Base-by-base conservation (phyloP, 441 rosid genomes). In the Aquilaria agallochum region DNA sequence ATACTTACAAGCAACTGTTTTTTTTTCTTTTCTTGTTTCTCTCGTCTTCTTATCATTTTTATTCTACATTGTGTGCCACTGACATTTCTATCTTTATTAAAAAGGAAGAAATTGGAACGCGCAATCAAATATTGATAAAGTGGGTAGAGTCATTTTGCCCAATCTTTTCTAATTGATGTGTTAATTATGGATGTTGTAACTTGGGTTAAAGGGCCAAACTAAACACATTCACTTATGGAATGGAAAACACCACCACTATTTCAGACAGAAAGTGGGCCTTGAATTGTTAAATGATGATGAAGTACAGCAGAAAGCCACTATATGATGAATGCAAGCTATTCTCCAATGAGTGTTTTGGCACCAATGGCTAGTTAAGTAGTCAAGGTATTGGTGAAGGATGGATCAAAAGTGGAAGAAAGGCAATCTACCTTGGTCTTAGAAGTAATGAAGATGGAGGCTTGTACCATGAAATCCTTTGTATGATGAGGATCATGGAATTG, bases 371-470 rank as follows among this genome's bases (percentile, higher is more conserved):
- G 99, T 59, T 79, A 89, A 64, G 95, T 87, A 50, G 94, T 94
- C 57, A 94, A 94, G 83, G 95, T 94, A 72, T 84, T 91, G 58
- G 79, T 71, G 13, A 68, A 83, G 64, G 79, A 91, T 66, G 95
- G 92, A 55, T 66, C 77, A 32, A 81, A 73, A 63, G 93, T 88
- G 68, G 97, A 78, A 58, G 82, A 72, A 75, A 96, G 90, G 47
- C 96, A 87, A 74, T 89, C 95, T 52, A 70, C 91, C 20, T 64
- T 94, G 65, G 96, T 94, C 73, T 69, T 94, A 42, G 97, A 91
- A 78, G 97, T 97, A 68, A 94, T 91, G 99, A 94, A 94, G 79
- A 94, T 94, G 97, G 99, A 94, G 99, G 99, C 91, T 67, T 54
- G 81, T 77, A 55, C 59, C 27, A 20, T 20, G 27, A 20, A 20